Evolutionary conservation across 2,329 filamentous ascomycete species (phyloP).

Genomic region (Tolypocladium tropicale): DNA sequence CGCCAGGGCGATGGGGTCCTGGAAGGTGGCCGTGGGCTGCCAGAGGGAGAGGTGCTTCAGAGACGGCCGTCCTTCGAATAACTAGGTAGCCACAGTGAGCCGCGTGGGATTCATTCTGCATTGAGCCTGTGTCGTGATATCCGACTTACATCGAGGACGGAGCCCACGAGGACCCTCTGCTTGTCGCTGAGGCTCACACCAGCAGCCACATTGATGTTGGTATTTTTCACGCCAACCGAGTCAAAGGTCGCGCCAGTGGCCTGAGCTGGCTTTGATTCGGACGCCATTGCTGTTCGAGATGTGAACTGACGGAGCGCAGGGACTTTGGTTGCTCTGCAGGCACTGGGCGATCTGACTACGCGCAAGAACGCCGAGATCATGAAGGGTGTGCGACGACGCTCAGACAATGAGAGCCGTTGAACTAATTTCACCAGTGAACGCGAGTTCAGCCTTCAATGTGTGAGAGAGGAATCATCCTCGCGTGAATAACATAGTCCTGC

Average conservation of each 20-base stretch:
- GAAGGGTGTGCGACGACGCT: background rate
- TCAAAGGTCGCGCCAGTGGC: background rate
- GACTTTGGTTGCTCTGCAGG: background rate
- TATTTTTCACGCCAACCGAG: background rate
- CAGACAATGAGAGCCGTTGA: too few relatives aligned
- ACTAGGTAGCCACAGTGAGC: slow-evolving; percentile 19
- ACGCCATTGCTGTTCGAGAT: background rate
- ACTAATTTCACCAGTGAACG: too few relatives aligned
- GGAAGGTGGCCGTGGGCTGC: slow-evolving; percentile 46
- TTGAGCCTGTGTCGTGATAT: background rate
- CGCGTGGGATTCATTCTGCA: background rate
- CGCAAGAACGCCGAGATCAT: background rate
- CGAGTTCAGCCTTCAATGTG: too few relatives aligned
- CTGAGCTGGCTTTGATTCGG: background rate
- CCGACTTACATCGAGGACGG: background rate
- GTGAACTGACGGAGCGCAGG: background rate
- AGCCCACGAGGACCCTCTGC: background rate
- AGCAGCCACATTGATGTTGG: background rate
- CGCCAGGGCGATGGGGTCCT: slow-evolving; percentile 48
- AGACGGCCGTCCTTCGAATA: slow-evolving; percentile 50
- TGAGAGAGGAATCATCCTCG: background rate
- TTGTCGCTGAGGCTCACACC: background rate
- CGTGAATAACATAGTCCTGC: too few relatives aligned
- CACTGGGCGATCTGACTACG: background rate
- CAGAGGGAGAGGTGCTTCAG: slow-evolving; percentile 49